Conservation (phyloP, 2,329 filamentous ascomycete genomes). For the Aspergillus awamori region DNA sequence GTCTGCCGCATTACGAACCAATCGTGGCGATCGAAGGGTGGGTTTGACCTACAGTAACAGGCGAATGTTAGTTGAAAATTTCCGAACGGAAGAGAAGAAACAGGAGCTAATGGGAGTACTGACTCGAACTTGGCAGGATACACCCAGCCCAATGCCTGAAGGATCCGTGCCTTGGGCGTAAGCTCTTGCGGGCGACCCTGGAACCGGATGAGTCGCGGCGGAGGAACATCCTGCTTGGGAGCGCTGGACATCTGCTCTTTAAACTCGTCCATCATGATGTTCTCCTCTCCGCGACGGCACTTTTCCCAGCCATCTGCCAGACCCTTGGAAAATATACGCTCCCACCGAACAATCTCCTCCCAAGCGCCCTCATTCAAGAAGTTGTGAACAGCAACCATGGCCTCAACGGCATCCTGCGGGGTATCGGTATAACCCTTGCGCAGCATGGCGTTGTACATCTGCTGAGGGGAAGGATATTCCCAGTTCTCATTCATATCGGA, state of each 20-base stretch:
- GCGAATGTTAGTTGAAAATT: neutral
- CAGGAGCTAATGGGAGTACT: slow-evolving; percentile 30
- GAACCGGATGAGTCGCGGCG: slow-evolving; percentile 80
- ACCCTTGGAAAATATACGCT: slow-evolving; percentile 78
- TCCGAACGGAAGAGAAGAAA: neutral
- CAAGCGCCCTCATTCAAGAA: slow-evolving; percentile 97
- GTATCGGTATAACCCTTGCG: slow-evolving; percentile 96
- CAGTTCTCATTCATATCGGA: slow-evolving; percentile 75
- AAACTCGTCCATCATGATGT: slow-evolving; percentile 59
- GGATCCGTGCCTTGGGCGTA: slow-evolving; percentile 86
- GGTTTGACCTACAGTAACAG: slow-evolving; percentile 62
- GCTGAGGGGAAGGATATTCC: slow-evolving; percentile 98
- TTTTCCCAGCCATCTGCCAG: slow-evolving; percentile 71
- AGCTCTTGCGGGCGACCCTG: slow-evolving; percentile 85
- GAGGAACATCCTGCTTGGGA: slow-evolving; percentile 36
- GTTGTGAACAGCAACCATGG: slow-evolving; percentile 98
- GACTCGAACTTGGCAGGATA: slow-evolving; percentile 80
- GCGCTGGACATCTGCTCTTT: slow-evolving; percentile 49
- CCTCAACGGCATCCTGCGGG: slow-evolving; percentile 87
- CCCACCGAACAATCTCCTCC: slow-evolving; percentile 93
- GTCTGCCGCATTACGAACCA: slow-evolving; percentile 84
- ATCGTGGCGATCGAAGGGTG: slow-evolving; percentile 95
- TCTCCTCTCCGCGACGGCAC: slow-evolving; percentile 73
- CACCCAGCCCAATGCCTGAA: slow-evolving; percentile 76
- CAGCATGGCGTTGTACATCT: slow-evolving; percentile 98